A percentile compares a stretch with the other conserved stretches of the same genome.
phyloP scores from a whole-genome alignment of 176 grass and related monocot species.

The Rhynchospora tenuis region DNA sequence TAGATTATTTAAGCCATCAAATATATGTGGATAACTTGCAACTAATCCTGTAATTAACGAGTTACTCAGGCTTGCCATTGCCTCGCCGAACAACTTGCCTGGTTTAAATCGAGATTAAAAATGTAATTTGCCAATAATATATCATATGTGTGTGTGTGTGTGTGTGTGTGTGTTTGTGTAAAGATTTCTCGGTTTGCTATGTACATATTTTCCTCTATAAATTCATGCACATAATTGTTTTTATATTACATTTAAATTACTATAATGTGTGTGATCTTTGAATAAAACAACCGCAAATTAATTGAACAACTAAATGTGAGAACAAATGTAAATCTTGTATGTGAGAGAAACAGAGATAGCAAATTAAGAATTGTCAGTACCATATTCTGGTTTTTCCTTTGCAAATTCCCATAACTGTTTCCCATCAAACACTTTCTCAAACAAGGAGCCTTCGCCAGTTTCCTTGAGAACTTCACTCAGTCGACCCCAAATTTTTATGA shows the following conservation, averaged over 20 bases:
- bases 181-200: no score
- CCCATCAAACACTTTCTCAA: background rate
- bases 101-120: background rate
- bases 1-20: conserved; percentile 25
- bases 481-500: background rate
- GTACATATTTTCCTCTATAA: no score
- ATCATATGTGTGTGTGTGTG: no score
- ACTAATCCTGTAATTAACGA: background rate
- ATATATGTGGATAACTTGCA: conserved; percentile 2
- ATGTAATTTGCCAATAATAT: background rate
- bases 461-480: conserved; percentile 6
- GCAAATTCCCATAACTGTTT: background rate
- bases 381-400: background rate
- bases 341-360: no score
- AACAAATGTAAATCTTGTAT: no score
- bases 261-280: no score
- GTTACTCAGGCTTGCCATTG: conserved; percentile 1
- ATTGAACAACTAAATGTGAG: background rate
- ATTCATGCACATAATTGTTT: no score
- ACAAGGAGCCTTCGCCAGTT: background rate
- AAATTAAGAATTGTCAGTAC: background rate
- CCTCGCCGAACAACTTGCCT: conserved; percentile 2
- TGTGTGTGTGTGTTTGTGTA: no score
- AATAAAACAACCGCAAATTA: no score
- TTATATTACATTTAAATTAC: no score